Evolutionary conservation across 257 asterid species (phyloP), one percentile per base, ranked within the genome.

Genomic region (Nicotiana tomentosiformis): DNA sequence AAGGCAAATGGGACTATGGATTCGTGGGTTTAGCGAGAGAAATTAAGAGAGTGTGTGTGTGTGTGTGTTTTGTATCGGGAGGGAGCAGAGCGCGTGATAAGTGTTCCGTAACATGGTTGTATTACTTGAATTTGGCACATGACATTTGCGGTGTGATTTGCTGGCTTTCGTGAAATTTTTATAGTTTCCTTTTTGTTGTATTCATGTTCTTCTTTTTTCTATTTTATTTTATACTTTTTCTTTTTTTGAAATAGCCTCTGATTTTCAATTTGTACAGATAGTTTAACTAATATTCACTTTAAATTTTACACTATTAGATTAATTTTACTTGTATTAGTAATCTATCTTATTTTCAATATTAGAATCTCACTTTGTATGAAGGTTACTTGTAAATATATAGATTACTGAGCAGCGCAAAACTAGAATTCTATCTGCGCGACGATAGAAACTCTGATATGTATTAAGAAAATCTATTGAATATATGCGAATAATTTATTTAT

Each of bases 1-100:
- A 88, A 80, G 80, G 80, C 85, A 74, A 82, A 67, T 84, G 29
- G 81, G 15, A 65, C 77, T 46, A 2, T 20, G 35, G 78, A 39
- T 43, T 70, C 16, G 83, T 33, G 70, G 8, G 64, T 7, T 70
- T 55, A 57, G 51, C 78, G 33, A 78, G 60, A 37, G 49, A 43
- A 43, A 43, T 43, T 2, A 7, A 70, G 5, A 20, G 57, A 11
- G 66, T 4, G 32, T 29, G 58, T 5, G 82, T 9, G 56, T 79
- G 29, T 35, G 65, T 37, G 51, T 56, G 78, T 68, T 53, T 32
- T 79, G n/a, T 6, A 64, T 77, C 0, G 58, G 62, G 60, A 10
- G 37, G 35, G 80, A 35, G 56, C 60, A 70, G 57, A 46, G 82
- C 33, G 80, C 70, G 69, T 76, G 86, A 81, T 86, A 23, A 67